phyloP scores from a whole-genome alignment of 106 monocot genomes.

The Hemerocallis citrina region DNA sequence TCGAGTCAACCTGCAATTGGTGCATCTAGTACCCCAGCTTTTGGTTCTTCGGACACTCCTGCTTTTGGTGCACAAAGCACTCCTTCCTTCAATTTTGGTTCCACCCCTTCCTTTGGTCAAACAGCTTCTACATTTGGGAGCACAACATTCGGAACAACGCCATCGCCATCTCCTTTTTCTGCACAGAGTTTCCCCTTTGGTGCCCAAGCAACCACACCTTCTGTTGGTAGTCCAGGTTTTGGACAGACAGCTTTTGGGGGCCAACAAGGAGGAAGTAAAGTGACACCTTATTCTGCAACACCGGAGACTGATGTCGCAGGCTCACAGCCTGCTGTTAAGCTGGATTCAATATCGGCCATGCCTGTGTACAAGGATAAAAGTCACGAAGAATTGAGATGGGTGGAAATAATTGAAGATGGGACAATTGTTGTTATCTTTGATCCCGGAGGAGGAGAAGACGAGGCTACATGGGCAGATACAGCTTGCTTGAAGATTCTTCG shows the following conservation, averaged over 20 bases:
- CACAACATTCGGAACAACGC: slow-evolving; percentile 39
- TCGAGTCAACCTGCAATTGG: slow-evolving; percentile 71
- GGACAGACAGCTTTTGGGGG: slow-evolving; percentile 49
- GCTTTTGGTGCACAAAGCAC: slow-evolving; percentile 43
- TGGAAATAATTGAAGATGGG: too few species aligned
- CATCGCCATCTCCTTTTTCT: slow-evolving; percentile 64
- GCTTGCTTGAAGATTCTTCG: slow-evolving; percentile 73
- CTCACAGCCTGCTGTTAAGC: slow-evolving; percentile 57
- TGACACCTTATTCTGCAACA: slow-evolving; percentile 54
- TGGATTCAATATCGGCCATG: slow-evolving; percentile 98
- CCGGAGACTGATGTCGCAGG: slow-evolving; percentile 52
- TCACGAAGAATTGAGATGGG: slow-evolving; percentile 96
- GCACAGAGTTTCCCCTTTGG: slow-evolving; percentile 68
- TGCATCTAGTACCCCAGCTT: slow-evolving; percentile 41
- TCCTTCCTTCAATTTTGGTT: slow-evolving; percentile 33
- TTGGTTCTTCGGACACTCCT: slow-evolving; percentile 35
- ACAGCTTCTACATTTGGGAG: slow-evolving; percentile 59
- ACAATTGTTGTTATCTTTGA: too few species aligned
- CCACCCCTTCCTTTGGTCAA: slow-evolving; percentile 48
- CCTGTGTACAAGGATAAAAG: slow-evolving; percentile 91
- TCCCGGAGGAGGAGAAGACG: too few species aligned
- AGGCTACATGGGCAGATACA: too few species aligned
- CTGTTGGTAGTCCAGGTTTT: slow-evolving; percentile 69
- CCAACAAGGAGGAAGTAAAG: slow-evolving; percentile 65
- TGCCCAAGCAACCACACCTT: slow-evolving; percentile 51